Percentiles rank a stretch among this genome's conserved stretches.
These are phyloP conservation scores for Coemansia sp. DNA, from an alignment of 371 early-diverging fungal genomes.

Conservation along the genomic window DNA sequence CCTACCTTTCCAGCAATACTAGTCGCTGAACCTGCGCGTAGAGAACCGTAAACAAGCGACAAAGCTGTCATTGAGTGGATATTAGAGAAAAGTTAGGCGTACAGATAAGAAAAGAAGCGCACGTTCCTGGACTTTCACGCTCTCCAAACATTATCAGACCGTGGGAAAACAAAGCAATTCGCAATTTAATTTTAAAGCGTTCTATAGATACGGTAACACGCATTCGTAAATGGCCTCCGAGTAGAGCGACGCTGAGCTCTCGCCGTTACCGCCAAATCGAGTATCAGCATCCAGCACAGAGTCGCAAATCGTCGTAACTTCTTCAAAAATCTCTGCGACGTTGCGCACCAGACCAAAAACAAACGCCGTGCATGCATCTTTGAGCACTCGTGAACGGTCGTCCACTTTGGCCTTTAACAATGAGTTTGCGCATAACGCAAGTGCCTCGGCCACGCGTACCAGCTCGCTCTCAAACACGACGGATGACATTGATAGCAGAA, in stretches of 20 bases:
- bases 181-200: background rate
- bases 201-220: conserved; percentile 12
- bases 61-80: background rate
- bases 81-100: background rate
- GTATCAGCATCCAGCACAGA: background rate
- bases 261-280: background rate
- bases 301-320: conserved; percentile 34
- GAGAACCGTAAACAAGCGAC: background rate
- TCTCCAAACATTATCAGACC: background rate
- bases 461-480: conserved; percentile 45
- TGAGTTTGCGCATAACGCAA: conserved; percentile 16
- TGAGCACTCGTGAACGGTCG: background rate
- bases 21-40: background rate
- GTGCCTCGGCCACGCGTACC: conserved; percentile 14
- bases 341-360: conserved; percentile 43
- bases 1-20: background rate
- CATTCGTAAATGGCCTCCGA: conserved; percentile 15
- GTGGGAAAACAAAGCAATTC: conserved; percentile 6
- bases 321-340: conserved; percentile 44
- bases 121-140: background rate
- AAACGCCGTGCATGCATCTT: conserved; percentile 33
- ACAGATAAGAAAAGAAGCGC: background rate
- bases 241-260: conserved; percentile 21
- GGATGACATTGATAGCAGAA: conserved; percentile 34
- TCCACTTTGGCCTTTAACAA: background rate